Percentiles rank a stretch among this genome's conserved stretches.
These are phyloP conservation scores for Candida alai DNA, from an alignment of 805 yeast species.

Conservation along the genomic window DNA sequence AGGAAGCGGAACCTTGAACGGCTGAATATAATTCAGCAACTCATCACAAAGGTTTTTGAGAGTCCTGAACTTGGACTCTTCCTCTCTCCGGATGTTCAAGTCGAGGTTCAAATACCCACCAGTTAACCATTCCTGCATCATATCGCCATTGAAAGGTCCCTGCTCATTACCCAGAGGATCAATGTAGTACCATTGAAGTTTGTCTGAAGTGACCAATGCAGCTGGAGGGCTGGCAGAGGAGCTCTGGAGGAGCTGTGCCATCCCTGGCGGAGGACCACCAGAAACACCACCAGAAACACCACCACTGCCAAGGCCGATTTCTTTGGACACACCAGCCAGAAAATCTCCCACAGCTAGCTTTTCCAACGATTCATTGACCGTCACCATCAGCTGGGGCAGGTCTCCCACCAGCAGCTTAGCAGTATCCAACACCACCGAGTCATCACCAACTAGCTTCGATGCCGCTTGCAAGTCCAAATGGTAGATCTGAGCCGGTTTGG, in stretches of 20 bases:
- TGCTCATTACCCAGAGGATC: slow-evolving; percentile 70
- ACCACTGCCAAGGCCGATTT: neutral
- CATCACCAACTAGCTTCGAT: too few relatives aligned
- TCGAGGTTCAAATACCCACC: slow-evolving; percentile 55
- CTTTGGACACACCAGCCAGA: neutral
- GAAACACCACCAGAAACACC: slow-evolving; percentile 4
- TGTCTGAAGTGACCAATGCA: slow-evolving; percentile 30
- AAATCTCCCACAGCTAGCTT: slow-evolving; percentile 9
- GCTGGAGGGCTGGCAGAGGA: slow-evolving; percentile 4
- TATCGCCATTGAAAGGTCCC: slow-evolving; percentile 73
- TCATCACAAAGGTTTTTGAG: slow-evolving; percentile 50
- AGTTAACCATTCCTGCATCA: slow-evolving; percentile 77
- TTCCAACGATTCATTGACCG: slow-evolving; percentile 8
- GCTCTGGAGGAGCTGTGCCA: too few relatives aligned
- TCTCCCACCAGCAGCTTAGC: slow-evolving; percentile 1
- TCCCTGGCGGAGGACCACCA: slow-evolving; percentile 19
- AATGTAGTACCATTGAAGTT: slow-evolving; percentile 65
- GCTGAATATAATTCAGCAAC: slow-evolving; percentile 49
- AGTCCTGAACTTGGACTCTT: slow-evolving; percentile 46
- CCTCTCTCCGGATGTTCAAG: slow-evolving; percentile 56
- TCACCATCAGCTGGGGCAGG: too few relatives aligned
- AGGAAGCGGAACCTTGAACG: slow-evolving; percentile 61
- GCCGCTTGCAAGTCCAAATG: slow-evolving; percentile 30
- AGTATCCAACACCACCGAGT: neutral
- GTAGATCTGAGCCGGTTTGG: slow-evolving; percentile 30